A percentile compares a stretch with the other conserved stretches of the same genome.
These are phyloP conservation scores for Cryptococcus sp. DNA, from an alignment of 1,284 basidiomycete genomes.

Conservation along the genomic window DNA sequence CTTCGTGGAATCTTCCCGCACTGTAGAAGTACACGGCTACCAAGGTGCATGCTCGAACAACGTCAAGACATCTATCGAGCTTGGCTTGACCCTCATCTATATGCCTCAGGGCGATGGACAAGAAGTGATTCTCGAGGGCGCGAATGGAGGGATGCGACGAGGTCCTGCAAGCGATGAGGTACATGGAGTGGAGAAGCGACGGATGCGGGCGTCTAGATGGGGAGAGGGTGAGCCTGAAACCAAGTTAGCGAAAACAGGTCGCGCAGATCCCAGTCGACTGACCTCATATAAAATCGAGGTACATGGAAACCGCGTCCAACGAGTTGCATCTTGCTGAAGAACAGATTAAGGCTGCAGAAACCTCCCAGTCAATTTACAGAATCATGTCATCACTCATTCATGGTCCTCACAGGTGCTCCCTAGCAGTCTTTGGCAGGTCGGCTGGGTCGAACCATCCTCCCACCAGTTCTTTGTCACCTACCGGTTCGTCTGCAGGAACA, in stretches of 20 bases:
- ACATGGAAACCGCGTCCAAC: constrained; percentile 40
- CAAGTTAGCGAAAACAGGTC: not conserved
- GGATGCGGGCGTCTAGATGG: constrained; percentile 41
- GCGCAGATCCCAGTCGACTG: constrained; percentile 1
- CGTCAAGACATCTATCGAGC: constrained; percentile 39
- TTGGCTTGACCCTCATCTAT: constrained; percentile 31
- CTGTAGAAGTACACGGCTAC: constrained; percentile 42
- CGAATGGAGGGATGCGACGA: constrained; percentile 35
- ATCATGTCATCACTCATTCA: not conserved
- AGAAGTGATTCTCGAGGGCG: constrained; percentile 40
- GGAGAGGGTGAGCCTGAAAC: constrained; percentile 33
- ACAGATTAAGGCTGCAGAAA: constrained; percentile 32
- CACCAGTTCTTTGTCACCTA: constrained; percentile 12
- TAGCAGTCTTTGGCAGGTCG: constrained; percentile 39
- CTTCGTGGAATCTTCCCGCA: constrained; percentile 38
- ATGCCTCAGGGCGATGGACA: constrained; percentile 30
- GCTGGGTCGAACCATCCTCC: constrained; percentile 47
- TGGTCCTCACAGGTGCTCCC: constrained; percentile 41
- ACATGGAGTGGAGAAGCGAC: constrained; percentile 46
- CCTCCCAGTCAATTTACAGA: not conserved
- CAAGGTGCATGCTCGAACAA: constrained; percentile 37
- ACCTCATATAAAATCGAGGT: constrained; percentile 44
- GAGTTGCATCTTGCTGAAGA: constrained; percentile 37
- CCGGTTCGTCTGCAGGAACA: too few relatives aligned
- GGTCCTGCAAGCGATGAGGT: constrained; percentile 36